Conservation (phyloP, 306 rosid species). For the Abrus precatorius region DNA sequence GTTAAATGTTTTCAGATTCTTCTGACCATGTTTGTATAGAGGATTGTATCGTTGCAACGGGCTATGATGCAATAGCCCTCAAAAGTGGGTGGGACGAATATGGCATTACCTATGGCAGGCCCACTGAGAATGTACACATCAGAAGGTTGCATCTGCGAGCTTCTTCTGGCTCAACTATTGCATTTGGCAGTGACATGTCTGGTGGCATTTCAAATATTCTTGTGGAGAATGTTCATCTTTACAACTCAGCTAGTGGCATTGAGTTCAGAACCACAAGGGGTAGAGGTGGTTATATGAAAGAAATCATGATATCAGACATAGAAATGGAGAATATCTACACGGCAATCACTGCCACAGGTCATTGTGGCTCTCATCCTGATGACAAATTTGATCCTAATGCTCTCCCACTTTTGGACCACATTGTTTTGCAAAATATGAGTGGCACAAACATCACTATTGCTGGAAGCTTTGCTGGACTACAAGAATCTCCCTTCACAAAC, state of each 20-base stretch:
- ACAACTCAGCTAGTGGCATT: conserved; percentile 77
- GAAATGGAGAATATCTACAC: conserved; percentile 62
- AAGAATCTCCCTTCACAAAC: conserved; percentile 86
- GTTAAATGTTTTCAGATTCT: conserved; percentile 70
- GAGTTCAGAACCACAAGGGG: conserved; percentile 82
- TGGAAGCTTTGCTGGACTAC: conserved; percentile 77
- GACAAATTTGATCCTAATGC: conserved; percentile 87
- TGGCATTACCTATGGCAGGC: conserved; percentile 89
- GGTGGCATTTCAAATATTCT: conserved; percentile 86
- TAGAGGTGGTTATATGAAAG: conserved; percentile 86
- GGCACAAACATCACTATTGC: conserved; percentile 84
- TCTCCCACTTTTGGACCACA: conserved; percentile 74
- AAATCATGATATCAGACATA: conserved; percentile 66
- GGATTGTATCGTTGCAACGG: conserved; percentile 73
- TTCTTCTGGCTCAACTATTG: conserved; percentile 74
- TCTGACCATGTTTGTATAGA: conserved; percentile 88
- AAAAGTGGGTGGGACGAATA: conserved; percentile 99
- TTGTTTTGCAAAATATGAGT: conserved; percentile 66
- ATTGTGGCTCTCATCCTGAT: conserved; percentile 87
- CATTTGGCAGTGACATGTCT: conserved; percentile 97
- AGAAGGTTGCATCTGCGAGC: conserved; percentile 77
- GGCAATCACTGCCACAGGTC: conserved; percentile 77
- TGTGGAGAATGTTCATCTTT: conserved; percentile 73
- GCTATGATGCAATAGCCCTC: conserved; percentile 88
- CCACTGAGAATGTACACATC: conserved; percentile 83